phyloP scores from a whole-genome alignment of 2,329 filamentous ascomycete genomes.

The Didymella pomorum region DNA sequence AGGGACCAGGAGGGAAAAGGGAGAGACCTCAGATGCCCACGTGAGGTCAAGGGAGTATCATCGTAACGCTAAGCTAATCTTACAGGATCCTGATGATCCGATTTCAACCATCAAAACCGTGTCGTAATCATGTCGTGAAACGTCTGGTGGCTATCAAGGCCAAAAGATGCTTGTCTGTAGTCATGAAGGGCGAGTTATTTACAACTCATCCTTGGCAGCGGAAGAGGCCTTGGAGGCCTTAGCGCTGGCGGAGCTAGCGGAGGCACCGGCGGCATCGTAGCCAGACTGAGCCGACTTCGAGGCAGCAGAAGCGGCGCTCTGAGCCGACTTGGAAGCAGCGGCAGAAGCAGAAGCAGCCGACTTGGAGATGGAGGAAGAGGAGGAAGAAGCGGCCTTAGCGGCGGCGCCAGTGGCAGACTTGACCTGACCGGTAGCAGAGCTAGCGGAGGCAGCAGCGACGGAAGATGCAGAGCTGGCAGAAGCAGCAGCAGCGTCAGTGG shows the following conservation, averaged over 20 bases:
- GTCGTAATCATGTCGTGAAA: conserved; percentile 36
- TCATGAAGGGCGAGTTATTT: conserved; percentile 28
- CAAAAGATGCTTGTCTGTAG: conserved; percentile 25
- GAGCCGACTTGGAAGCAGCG: conserved; percentile 42
- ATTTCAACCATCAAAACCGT: conserved; percentile 28
- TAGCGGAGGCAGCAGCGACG: conserved; percentile 34
- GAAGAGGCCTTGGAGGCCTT: conserved; percentile 36
- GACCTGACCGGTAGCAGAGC: conserved; percentile 32
- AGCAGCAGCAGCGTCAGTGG: conserved; percentile 40
- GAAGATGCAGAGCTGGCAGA: conserved; percentile 35
- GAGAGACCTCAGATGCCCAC: conserved; percentile 29
- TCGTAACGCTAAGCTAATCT: conserved; percentile 35
- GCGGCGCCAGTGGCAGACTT: conserved; percentile 37
- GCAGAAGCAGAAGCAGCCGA: conserved; percentile 45
- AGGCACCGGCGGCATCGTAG: conserved; percentile 44
- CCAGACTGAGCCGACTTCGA: conserved; percentile 47
- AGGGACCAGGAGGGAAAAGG: conserved; percentile 21
- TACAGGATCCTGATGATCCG: conserved; percentile 31
- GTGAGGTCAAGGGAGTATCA: conserved; percentile 34
- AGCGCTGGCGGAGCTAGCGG: conserved; percentile 29
- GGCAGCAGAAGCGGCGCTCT: conserved; percentile 44
- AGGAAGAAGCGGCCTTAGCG: conserved; percentile 43
- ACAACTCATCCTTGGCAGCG: conserved; percentile 56
- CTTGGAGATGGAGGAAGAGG: conserved; percentile 46
- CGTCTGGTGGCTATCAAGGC: conserved; percentile 24